These are phyloP conservation scores for Paracoccidioides lutzii DNA, from an alignment of 2,329 filamentous ascomycete species.

Conservation along the genomic window DNA sequence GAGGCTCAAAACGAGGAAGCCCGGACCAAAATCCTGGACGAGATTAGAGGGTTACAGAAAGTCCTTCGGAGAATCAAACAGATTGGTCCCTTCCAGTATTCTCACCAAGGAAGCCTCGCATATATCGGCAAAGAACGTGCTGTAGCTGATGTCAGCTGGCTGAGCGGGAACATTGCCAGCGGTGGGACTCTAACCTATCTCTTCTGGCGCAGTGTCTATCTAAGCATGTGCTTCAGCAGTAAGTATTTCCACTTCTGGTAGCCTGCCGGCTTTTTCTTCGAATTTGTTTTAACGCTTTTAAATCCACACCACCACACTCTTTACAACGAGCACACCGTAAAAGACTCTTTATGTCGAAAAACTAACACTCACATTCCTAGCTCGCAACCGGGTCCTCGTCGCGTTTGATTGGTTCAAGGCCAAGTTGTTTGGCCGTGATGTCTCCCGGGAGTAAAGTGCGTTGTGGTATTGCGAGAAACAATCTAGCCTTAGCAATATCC, in stretches of 20 bases:
- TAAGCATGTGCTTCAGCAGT: conserved; percentile 99
- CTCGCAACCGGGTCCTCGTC: conserved; percentile 87
- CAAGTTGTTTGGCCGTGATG: conserved; percentile 89
- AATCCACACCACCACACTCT: too few relatives aligned
- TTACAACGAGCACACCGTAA: too few relatives aligned
- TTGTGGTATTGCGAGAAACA: neutral
- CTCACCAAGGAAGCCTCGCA: conserved; percentile 88
- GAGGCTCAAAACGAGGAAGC: conserved; percentile 52
- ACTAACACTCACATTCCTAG: conserved; percentile 31
- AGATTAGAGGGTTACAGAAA: conserved; percentile 80
- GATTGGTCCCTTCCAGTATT: conserved; percentile 96
- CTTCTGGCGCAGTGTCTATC: conserved; percentile 95
- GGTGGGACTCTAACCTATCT: conserved; percentile 91
- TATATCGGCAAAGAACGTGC: conserved; percentile 98
- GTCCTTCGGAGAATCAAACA: conserved; percentile 81
- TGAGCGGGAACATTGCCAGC: conserved; percentile 89
- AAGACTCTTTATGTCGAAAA: neutral
- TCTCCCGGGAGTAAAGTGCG: conserved; percentile 38
- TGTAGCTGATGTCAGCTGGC: conserved; percentile 92
- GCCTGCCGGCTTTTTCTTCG: neutral
- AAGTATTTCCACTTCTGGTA: conserved; percentile 36
- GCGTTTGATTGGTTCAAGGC: conserved; percentile 93
- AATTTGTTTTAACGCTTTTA: neutral
- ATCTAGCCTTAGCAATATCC: neutral
- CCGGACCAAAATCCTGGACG: conserved; percentile 46